These are phyloP conservation scores for Backusella liffmaniae DNA, from an alignment of 192 early-diverging fungal species.

Conservation along the genomic window DNA sequence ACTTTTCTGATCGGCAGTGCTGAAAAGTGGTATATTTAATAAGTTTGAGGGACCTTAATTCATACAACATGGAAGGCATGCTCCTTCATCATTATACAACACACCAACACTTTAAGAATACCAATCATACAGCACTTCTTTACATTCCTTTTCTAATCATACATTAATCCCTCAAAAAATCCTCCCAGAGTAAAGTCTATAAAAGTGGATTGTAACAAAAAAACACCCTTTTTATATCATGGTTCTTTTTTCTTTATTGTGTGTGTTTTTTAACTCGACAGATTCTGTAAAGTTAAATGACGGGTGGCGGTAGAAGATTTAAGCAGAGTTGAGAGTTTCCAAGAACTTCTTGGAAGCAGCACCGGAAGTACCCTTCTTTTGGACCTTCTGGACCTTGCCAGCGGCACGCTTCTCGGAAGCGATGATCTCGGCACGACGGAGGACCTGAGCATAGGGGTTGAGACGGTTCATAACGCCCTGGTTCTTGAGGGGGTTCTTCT, in stretches of 20 bases:
- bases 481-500: constrained; percentile 99
- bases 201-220: not conserved
- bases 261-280: not conserved
- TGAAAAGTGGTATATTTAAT: no score
- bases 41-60: no score
- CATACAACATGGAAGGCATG: no score
- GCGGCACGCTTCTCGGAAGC: constrained; percentile 54
- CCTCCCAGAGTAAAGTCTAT: not conserved
- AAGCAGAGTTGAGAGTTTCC: constrained; percentile 27
- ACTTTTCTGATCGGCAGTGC: no score
- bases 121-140: not conserved
- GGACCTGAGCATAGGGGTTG: constrained; percentile 96
- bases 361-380: constrained; percentile 26
- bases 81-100: no score
- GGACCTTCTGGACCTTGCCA: constrained; percentile 56
- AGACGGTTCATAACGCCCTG: constrained; percentile 89
- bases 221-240: not conserved
- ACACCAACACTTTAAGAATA: no score
- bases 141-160: not conserved
- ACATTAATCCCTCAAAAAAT: not conserved
- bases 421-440: constrained; percentile 77
- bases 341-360: constrained; percentile 34
- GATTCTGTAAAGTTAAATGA: not conserved
- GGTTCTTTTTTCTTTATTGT: not conserved
- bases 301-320: not conserved